These are phyloP conservation scores for Mimosa pudica DNA, from an alignment of 306 rosid genomes.

Conservation along the genomic window DNA sequence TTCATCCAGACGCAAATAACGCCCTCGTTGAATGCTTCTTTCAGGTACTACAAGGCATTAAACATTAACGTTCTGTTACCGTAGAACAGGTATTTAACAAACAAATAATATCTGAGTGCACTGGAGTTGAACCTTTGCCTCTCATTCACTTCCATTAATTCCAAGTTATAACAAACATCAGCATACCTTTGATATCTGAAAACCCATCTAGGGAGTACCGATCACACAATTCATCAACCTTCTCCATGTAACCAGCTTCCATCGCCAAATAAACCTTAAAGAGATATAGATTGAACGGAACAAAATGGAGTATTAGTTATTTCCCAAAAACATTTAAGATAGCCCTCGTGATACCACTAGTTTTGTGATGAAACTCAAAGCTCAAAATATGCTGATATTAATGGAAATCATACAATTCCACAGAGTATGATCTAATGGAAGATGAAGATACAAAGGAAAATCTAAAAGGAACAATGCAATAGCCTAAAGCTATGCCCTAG, in stretches of 20 bases:
- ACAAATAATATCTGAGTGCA: neutral
- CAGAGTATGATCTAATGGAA: no score
- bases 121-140: neutral
- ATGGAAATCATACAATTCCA: no score
- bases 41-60: conserved; percentile 56
- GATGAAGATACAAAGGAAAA: no score
- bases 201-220: conserved; percentile 77
- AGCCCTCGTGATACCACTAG: neutral
- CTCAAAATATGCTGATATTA: no score
- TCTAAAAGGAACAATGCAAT: no score
- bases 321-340: neutral
- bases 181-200: conserved; percentile 60
- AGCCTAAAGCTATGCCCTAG: no score
- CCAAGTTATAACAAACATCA: conserved; percentile 13
- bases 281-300: neutral
- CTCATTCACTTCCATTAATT: conserved; percentile 12
- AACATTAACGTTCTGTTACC: conserved; percentile 23
- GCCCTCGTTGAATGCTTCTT: conserved; percentile 57
- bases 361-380: no score
- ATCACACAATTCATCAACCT: conserved; percentile 82
- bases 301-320: neutral
- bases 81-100: conserved; percentile 13
- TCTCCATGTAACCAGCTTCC: conserved; percentile 97
- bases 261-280: conserved; percentile 90
- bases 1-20: conserved; percentile 66